Conservation (phyloP, 371 early-diverging fungal species). For the Umbelopsis sp. region DNA sequence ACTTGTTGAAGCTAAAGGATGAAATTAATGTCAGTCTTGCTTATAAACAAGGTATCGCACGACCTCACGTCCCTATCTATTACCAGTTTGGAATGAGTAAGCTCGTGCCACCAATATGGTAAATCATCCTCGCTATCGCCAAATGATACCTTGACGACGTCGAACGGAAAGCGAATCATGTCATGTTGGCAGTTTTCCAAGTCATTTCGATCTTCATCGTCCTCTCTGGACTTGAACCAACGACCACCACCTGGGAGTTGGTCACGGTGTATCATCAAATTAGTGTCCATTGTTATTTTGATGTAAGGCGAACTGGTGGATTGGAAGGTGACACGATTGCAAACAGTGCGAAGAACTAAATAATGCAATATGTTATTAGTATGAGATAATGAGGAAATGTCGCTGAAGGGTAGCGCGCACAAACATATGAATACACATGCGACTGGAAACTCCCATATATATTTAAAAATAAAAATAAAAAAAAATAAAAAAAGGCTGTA, state of each 20-base stretch:
- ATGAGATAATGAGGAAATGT: not conserved
- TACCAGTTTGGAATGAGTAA: conserved; percentile 2
- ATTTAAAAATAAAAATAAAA: too few relatives aligned
- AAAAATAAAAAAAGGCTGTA: not conserved
- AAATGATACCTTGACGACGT: conserved; percentile 7
- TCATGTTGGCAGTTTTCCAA: too few relatives aligned
- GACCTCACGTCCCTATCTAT: not conserved
- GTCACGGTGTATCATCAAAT: conserved; percentile 5
- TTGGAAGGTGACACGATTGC: conserved; percentile 15
- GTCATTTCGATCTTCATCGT: not conserved
- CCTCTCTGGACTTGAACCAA: not conserved
- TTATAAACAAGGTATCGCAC: not conserved
- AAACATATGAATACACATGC: too few relatives aligned
- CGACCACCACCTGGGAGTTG: not conserved
- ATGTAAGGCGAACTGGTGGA: not conserved
- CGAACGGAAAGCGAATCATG: too few relatives aligned
- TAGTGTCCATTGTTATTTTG: conserved; percentile 4
- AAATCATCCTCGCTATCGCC: not conserved
- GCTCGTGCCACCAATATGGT: conserved; percentile 14
- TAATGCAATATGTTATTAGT: too few relatives aligned
- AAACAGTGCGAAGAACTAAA: not conserved
- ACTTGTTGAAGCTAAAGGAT: not conserved
- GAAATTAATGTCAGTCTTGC: not conserved
- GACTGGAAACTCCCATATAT: not conserved
- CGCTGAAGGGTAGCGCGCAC: too few relatives aligned